These are phyloP conservation scores for Sphaerobolus stellatus DNA, from an alignment of 1,284 basidiomycete genomes.

Conservation along the genomic window DNA sequence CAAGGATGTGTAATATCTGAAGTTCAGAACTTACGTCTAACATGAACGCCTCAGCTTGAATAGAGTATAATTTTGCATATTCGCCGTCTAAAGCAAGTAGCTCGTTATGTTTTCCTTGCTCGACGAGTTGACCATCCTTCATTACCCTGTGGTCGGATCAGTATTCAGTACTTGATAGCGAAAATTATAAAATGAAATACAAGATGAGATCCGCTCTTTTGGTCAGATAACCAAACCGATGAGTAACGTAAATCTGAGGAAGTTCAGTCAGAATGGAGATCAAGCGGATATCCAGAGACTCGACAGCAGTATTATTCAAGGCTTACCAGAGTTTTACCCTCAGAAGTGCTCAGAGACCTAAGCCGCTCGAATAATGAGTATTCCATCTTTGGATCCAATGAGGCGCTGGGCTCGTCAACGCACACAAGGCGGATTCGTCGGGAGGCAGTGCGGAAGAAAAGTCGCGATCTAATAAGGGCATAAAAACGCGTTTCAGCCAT, in stretches of 20 bases:
- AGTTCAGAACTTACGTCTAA: neutral
- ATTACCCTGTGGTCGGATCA: neutral
- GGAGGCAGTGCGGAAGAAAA: slow-evolving; percentile 46
- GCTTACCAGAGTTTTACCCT: slow-evolving; percentile 6
- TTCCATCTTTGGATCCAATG: slow-evolving; percentile 52
- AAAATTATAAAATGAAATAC: slow-evolving; percentile 22
- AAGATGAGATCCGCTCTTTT: slow-evolving; percentile 42
- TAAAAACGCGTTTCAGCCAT: neutral
- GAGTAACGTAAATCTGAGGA: slow-evolving; percentile 36
- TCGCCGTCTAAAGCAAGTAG: slow-evolving; percentile 29
- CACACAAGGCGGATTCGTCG: slow-evolving; percentile 44
- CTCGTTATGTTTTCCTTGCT: slow-evolving; percentile 35
- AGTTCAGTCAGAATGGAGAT: no score
- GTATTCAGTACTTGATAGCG: neutral
- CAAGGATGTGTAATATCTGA: no score
- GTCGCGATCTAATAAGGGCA: slow-evolving; percentile 37
- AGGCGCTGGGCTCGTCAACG: slow-evolving; percentile 55
- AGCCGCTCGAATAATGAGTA: slow-evolving; percentile 51
- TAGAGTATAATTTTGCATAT: slow-evolving; percentile 32
- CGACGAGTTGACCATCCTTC: slow-evolving; percentile 23
- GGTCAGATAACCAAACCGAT: slow-evolving; percentile 35
- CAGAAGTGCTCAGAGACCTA: slow-evolving; percentile 23
- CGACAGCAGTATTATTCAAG: neutral
- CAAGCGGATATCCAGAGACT: neutral
- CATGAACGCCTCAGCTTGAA: slow-evolving; percentile 4